Conservation (phyloP, 2,329 filamentous ascomycete genomes). For the Penicillium palitans region DNA sequence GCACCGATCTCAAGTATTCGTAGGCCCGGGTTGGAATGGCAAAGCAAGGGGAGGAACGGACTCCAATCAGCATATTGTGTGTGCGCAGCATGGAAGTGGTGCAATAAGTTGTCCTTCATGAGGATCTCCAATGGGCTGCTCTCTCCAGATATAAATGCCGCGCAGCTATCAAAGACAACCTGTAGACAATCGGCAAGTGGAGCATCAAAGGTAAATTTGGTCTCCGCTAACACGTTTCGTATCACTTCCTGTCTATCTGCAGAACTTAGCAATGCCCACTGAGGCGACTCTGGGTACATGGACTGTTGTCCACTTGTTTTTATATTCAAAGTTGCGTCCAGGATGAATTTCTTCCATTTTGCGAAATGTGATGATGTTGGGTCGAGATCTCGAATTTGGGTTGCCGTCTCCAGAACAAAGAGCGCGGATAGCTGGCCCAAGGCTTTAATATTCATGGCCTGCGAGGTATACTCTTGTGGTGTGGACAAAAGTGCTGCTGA, state of each 20-base stretch:
- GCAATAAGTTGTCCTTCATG: conserved; percentile 8
- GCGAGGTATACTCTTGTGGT: neutral
- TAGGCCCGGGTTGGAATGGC: conserved; percentile 5
- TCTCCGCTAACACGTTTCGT: neutral
- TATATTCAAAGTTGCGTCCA: neutral
- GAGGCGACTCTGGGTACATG: neutral
- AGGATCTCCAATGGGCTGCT: conserved; percentile 6
- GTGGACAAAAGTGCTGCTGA: neutral
- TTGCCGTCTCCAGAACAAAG: conserved; percentile 3
- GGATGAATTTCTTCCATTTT: conserved; percentile 5
- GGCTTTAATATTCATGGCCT: conserved; percentile 4
- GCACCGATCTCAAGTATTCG: conserved; percentile 17
- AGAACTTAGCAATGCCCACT: neutral
- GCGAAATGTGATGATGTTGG: neutral
- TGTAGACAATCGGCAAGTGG: conserved; percentile 1
- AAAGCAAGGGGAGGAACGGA: conserved; percentile 1
- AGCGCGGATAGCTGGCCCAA: neutral
- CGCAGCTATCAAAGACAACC: neutral
- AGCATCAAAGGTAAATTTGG: conserved; percentile 8
- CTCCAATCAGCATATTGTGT: conserved; percentile 12
- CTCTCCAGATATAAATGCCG: neutral
- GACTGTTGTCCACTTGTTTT: neutral
- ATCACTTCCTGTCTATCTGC: neutral
- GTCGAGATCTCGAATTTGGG: neutral
- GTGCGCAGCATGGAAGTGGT: conserved; percentile 6